Percentiles rank a stretch among this genome's conserved stretches.
These are phyloP conservation scores for Citrullus amarus DNA, from an alignment of 306 rosid species.

Conservation along the genomic window DNA sequence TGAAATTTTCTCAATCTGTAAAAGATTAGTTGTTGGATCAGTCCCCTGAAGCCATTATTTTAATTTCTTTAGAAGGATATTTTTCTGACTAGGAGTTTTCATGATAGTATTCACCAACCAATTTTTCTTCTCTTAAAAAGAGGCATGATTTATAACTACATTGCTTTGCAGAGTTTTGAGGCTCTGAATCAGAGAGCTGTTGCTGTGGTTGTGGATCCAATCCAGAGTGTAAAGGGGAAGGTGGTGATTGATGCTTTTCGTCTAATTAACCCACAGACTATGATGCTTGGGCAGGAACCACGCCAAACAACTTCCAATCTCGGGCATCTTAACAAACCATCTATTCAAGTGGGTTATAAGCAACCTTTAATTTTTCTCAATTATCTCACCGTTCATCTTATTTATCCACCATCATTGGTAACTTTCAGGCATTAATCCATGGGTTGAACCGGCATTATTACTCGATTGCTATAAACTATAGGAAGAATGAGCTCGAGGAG, in stretches of 20 bases:
- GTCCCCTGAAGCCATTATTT: not conserved
- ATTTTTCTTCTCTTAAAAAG: not conserved
- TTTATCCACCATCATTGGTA: not conserved
- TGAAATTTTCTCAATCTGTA: no score
- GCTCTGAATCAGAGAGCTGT: conserved; percentile 89
- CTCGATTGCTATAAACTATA: conserved; percentile 73
- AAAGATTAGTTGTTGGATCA: not conserved
- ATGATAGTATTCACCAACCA: not conserved
- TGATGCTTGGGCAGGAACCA: conserved; percentile 94
- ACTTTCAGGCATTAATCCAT: conserved; percentile 69
- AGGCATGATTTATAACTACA: not conserved
- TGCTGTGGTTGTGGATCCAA: conserved; percentile 91
- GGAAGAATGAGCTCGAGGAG: conserved; percentile 86
- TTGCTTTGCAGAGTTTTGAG: conserved; percentile 62
- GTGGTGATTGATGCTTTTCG: conserved; percentile 94
- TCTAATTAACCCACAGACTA: conserved; percentile 79
- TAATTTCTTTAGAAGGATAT: not conserved
- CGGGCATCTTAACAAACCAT: conserved; percentile 88
- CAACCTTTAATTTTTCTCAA: not conserved
- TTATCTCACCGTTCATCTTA: conserved; percentile 6
- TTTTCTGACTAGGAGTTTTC: not conserved
- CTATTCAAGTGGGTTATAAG: conserved; percentile 58
- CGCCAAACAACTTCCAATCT: conserved; percentile 85
- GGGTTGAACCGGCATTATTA: conserved; percentile 86
- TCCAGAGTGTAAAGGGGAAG: conserved; percentile 90